These are phyloP conservation scores for Asterionellopsis glacialis DNA, from an alignment of 108 stramenopile species.

Conservation along the genomic window DNA sequence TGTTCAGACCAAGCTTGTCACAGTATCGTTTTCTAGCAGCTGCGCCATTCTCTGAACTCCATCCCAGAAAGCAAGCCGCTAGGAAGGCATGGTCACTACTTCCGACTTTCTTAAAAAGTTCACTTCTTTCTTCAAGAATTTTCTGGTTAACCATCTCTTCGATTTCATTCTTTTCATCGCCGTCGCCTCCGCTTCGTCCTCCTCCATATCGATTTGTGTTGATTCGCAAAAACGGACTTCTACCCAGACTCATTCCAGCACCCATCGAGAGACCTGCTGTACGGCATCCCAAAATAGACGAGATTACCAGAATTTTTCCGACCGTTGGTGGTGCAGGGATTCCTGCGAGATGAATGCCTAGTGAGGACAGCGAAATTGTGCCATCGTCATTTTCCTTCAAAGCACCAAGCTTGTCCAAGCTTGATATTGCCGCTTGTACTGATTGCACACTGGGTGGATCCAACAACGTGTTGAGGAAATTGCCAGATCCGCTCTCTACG, in stretches of 20 bases:
- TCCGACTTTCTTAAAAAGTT: conserved; percentile 65
- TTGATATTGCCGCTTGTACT: conserved; percentile 50
- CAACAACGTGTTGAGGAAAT: conserved; percentile 50
- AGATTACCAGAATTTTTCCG: conserved; percentile 75
- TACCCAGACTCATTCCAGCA: conserved; percentile 69
- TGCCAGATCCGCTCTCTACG: conserved; percentile 60
- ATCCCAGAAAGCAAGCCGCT: conserved; percentile 56
- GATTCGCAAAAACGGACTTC: conserved; percentile 74
- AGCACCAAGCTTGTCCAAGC: conserved; percentile 64
- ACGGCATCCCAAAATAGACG: conserved; percentile 74
- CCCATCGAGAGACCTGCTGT: conserved; percentile 73
- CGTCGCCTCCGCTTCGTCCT: conserved; percentile 13
- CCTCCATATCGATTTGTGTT: conserved; percentile 18
- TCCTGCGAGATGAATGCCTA: conserved; percentile 77
- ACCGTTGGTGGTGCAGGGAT: conserved; percentile 83
- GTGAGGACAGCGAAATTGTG: conserved; percentile 44
- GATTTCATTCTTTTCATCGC: neutral
- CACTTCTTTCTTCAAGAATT: conserved; percentile 46
- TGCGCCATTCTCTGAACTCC: conserved; percentile 42
- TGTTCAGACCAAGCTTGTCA: conserved; percentile 57
- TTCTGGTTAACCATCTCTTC: conserved; percentile 13
- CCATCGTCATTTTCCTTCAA: conserved; percentile 16
- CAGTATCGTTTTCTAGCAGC: conserved; percentile 42
- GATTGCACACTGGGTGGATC: conserved; percentile 68
- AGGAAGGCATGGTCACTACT: conserved; percentile 81